A percentile compares a stretch with the other conserved stretches of the same genome.
phyloP scores from a whole-genome alignment of 805 yeast genomes.

The Tetrapisispora fleetii region DNA sequence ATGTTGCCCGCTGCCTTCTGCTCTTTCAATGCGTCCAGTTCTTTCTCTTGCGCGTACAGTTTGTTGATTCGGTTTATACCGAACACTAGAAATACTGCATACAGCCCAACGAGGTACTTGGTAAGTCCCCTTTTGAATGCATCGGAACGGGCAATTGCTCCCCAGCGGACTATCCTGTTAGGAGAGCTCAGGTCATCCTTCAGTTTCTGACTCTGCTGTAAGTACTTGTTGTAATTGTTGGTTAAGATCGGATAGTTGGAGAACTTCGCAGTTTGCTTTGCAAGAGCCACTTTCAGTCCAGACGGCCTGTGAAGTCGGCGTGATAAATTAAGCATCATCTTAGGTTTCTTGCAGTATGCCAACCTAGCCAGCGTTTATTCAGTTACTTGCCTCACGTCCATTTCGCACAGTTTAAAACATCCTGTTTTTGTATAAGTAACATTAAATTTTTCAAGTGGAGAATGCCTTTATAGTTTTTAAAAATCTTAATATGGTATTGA shows the following conservation, averaged over 20 bases:
- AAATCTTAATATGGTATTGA: too few species aligned
- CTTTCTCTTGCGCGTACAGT: constrained; percentile 54
- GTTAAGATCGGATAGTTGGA: too few species aligned
- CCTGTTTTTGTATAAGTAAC: too few species aligned
- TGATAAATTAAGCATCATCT: too few species aligned
- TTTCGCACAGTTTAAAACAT: too few species aligned
- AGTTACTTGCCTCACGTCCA: too few species aligned
- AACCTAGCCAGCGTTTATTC: too few species aligned
- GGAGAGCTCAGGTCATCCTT: constrained; percentile 30
- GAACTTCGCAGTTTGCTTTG: not conserved
- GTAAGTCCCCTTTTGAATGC: constrained; percentile 56
- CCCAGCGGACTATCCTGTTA: constrained; percentile 37
- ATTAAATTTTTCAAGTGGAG: too few species aligned
- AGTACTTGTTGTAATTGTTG: constrained; percentile 24
- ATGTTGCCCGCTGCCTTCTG: constrained; percentile 29
- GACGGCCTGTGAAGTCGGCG: too few species aligned
- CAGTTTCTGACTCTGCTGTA: constrained; percentile 25
- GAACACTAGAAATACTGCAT: constrained; percentile 44
- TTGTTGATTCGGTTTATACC: constrained; percentile 61
- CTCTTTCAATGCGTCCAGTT: constrained; percentile 35
- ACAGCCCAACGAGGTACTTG: constrained; percentile 51
- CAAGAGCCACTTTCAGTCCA: too few species aligned
- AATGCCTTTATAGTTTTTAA: too few species aligned
- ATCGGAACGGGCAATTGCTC: constrained; percentile 43
- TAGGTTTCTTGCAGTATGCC: too few species aligned